phyloP scores from a whole-genome alignment of 2,329 filamentous ascomycete genomes.

The Ophiostoma ips region DNA sequence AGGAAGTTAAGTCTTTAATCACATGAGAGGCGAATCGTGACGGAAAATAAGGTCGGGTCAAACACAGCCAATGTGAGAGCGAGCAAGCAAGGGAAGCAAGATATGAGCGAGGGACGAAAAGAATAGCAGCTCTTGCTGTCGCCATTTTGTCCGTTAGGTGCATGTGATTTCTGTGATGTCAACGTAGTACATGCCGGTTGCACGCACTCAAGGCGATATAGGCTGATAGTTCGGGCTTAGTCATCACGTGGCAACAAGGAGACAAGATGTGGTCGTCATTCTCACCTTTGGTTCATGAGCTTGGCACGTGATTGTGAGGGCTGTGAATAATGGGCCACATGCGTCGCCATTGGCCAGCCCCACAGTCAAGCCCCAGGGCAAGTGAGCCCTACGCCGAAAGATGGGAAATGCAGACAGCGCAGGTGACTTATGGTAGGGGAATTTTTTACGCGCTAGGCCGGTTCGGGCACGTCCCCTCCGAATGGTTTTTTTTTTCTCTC shows the following conservation, averaged over 20 bases:
- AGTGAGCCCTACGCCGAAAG: constrained; percentile 3
- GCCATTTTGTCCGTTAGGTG: constrained; percentile 37
- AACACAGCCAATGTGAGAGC: neutral
- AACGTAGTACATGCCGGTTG: neutral
- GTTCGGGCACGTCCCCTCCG: neutral
- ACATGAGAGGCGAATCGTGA: too few relatives aligned
- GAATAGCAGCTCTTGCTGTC: constrained; percentile 23
- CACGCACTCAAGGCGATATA: neutral
- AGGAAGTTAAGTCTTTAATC: too few relatives aligned
- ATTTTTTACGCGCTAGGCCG: neutral
- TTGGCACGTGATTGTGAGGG: neutral
- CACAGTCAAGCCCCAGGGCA: neutral
- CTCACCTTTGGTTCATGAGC: too few relatives aligned
- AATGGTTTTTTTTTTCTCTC: constrained; percentile 1
- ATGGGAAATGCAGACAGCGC: neutral
- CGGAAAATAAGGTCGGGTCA: neutral
- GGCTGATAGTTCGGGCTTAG: neutral
- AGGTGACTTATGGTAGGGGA: constrained; percentile 1
- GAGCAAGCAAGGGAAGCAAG: neutral
- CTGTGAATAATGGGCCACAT: neutral
- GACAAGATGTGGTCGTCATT: too few relatives aligned
- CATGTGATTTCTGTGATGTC: neutral
- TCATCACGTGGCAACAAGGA: too few relatives aligned
- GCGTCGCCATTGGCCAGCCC: neutral
- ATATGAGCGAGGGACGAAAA: neutral